Conservation (phyloP, 345 rosid species). For the Angophora floribunda region DNA sequence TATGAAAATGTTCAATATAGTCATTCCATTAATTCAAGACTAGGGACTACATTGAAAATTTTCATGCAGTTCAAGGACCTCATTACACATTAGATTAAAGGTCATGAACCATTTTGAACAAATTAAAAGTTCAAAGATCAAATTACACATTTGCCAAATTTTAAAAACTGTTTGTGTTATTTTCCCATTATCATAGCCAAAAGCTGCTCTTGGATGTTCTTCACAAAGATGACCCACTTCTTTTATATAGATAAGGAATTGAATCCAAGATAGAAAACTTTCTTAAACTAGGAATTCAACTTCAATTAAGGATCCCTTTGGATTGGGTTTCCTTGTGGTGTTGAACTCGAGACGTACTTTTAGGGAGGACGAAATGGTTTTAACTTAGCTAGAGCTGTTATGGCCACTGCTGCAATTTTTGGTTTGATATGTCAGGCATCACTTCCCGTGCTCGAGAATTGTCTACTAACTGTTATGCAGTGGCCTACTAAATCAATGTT, state of each 20-base stretch:
- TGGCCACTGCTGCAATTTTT: slow-evolving; percentile 79
- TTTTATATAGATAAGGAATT: not conserved
- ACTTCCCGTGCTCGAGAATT: not conserved
- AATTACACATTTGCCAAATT: too few relatives aligned
- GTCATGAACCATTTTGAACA: too few relatives aligned
- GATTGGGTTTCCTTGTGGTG: rapidly evolving
- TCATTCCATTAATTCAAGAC: too few relatives aligned
- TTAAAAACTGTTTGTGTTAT: too few relatives aligned
- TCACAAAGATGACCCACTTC: too few relatives aligned
- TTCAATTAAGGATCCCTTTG: rapidly evolving
- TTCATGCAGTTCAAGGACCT: too few relatives aligned
- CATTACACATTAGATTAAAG: too few relatives aligned
- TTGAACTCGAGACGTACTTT: not conserved
- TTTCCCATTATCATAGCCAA: not conserved
- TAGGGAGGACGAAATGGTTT: slow-evolving; percentile 54
- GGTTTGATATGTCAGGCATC: slow-evolving; percentile 54
- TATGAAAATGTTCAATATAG: too few relatives aligned
- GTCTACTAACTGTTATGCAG: not conserved
- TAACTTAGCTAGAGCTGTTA: slow-evolving; percentile 77
- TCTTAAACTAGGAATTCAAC: not conserved
- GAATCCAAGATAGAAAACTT: not conserved
- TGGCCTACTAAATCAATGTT: not conserved
- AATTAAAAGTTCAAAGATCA: too few relatives aligned
- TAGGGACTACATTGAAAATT: too few relatives aligned
- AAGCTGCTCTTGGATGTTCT: not conserved